phyloP scores from a whole-genome alignment of 2,329 filamentous ascomycete species.

The Fusarium miscanthi region DNA sequence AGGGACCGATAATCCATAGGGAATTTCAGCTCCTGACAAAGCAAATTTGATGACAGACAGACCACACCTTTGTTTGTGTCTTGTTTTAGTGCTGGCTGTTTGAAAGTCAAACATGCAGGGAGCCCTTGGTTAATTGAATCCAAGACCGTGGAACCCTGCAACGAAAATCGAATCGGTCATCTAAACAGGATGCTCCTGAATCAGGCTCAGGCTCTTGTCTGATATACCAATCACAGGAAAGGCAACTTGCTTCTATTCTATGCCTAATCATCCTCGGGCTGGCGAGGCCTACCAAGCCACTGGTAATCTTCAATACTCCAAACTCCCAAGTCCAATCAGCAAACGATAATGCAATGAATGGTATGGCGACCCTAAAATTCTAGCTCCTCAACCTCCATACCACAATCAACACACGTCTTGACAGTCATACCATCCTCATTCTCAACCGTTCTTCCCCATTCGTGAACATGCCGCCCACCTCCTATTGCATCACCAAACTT shows the following conservation, averaged over 20 bases:
- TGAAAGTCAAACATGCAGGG: not conserved
- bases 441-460: slow-evolving; percentile 80
- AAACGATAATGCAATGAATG: not conserved
- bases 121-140: not conserved
- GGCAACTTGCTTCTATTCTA: not conserved
- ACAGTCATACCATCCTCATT: slow-evolving; percentile 78
- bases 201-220: not conserved
- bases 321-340: not conserved
- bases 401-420: slow-evolving; percentile 82
- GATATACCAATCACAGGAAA: not conserved
- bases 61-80: not conserved
- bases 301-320: not conserved
- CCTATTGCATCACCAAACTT: slow-evolving; percentile 83
- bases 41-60: not conserved
- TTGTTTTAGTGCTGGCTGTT: not conserved
- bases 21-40: not conserved
- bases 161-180: not conserved
- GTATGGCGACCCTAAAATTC: slow-evolving; percentile 58
- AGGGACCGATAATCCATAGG: slow-evolving; percentile 1
- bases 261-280: not conserved
- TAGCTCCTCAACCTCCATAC: slow-evolving; percentile 82
- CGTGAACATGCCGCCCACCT: slow-evolving; percentile 82
- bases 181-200: not conserved
- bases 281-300: not conserved
- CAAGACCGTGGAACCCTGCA: not conserved